phyloP scores from a whole-genome alignment of 495 filamentous ascomycete species.

The Oidiodendron maius region DNA sequence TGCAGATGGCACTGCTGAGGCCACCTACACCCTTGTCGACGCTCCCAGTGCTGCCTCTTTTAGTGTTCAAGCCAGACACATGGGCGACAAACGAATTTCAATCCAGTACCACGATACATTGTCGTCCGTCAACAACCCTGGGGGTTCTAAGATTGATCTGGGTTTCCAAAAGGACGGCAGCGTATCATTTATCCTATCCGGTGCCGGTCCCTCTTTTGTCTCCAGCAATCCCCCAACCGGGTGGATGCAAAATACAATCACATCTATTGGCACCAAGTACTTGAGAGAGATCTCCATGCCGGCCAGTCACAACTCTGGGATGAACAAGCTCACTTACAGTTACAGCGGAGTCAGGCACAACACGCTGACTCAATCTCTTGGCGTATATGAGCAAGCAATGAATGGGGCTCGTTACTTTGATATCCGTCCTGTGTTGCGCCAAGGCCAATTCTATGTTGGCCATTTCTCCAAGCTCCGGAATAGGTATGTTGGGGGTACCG shows the following conservation, averaged over 20 bases:
- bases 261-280: constrained; percentile 23
- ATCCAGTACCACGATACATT: constrained; percentile 25
- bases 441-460: constrained; percentile 4
- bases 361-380: constrained; percentile 24
- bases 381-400: constrained; percentile 25
- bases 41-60: constrained; percentile 10
- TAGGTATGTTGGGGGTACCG: constrained; percentile 20
- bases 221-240: constrained; percentile 12
- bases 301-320: constrained; percentile 26
- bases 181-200: constrained; percentile 22
- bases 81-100: constrained; percentile 14
- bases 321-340: constrained; percentile 20
- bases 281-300: constrained; percentile 27
- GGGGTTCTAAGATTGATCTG: constrained; percentile 23
- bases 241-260: constrained; percentile 28
- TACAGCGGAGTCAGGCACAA: constrained; percentile 20
- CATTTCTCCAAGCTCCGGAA: constrained; percentile 12
- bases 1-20: constrained; percentile 24
- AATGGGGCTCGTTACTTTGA: constrained; percentile 27
- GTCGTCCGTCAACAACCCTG: constrained; percentile 21
- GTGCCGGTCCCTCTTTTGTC: constrained; percentile 9
- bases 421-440: constrained; percentile 21
- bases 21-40: constrained; percentile 24
- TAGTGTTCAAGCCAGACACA: constrained; percentile 17
- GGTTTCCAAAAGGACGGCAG: constrained; percentile 23